phyloP scores from a whole-genome alignment of 352 stramenopile genomes.

The Phytophthora vignae region DNA sequence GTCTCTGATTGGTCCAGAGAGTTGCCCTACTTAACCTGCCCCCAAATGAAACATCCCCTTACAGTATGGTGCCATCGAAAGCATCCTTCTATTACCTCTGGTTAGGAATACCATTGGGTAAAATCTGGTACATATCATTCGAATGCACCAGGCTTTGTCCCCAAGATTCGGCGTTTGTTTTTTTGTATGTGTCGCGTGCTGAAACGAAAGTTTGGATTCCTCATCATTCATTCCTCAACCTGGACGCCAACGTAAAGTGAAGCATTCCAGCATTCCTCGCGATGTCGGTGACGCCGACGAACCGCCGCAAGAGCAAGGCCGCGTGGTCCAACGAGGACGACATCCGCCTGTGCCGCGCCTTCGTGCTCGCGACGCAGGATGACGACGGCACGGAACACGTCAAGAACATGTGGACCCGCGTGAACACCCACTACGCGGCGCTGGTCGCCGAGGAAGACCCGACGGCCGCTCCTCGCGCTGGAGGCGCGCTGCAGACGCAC shows the following conservation, averaged over 20 bases:
- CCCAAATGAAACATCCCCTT: too few species aligned
- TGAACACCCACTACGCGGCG: constrained; percentile 30
- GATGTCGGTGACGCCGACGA: constrained; percentile 25
- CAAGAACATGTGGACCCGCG: constrained; percentile 43
- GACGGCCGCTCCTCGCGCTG: constrained; percentile 23
- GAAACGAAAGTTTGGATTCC: constrained; percentile 19
- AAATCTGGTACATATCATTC: constrained; percentile 31
- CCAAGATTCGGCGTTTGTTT: constrained; percentile 5
- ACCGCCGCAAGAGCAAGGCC: constrained; percentile 35
- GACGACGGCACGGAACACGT: constrained; percentile 36
- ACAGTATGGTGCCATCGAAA: neutral
- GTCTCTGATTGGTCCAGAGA: too few species aligned
- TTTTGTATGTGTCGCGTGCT: constrained; percentile 22
- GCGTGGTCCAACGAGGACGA: constrained; percentile 42
- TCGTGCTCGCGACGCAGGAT: constrained; percentile 37
- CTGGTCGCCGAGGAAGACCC: constrained; percentile 32
- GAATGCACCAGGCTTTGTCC: neutral
- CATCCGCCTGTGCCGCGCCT: constrained; percentile 39
- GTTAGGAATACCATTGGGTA: constrained; percentile 3
- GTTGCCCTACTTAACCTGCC: too few species aligned
- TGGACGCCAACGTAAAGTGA: neutral
- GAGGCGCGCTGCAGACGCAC: constrained; percentile 39
- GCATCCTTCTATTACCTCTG: neutral
- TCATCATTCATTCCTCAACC: constrained; percentile 9
- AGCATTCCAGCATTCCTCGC: neutral